Conservation (phyloP, 495 filamentous ascomycete genomes). For the Halenospora varia region DNA sequence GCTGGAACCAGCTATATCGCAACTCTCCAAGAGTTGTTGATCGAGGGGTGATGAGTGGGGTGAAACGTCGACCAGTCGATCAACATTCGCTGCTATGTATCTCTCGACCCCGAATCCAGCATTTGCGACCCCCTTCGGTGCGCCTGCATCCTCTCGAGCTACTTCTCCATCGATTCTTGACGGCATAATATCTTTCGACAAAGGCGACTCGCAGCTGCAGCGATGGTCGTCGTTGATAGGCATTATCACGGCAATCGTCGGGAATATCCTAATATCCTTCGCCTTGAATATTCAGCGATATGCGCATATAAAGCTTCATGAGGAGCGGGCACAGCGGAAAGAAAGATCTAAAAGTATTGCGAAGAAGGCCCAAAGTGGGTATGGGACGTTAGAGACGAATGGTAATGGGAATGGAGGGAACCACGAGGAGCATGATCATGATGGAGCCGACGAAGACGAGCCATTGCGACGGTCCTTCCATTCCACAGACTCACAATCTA, state of each 20-base stretch:
- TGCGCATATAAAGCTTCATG: constrained; percentile 75
- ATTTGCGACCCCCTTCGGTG: constrained; percentile 4
- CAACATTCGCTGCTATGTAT: constrained; percentile 21
- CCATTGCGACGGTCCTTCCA: constrained; percentile 43
- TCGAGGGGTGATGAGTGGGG: constrained; percentile 8
- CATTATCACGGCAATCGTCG: constrained; percentile 84
- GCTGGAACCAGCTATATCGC: not conserved
- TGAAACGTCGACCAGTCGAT: constrained; percentile 1
- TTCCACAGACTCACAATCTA: constrained; percentile 37
- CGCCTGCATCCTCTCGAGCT: not conserved
- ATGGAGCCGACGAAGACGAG: constrained; percentile 41
- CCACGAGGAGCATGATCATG: constrained; percentile 7
- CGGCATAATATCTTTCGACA: not conserved
- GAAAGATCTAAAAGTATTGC: constrained; percentile 20
- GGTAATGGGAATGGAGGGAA: constrained; percentile 29
- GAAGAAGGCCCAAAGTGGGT: constrained; percentile 31
- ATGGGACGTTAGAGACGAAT: constrained; percentile 33
- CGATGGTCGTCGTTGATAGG: constrained; percentile 93
- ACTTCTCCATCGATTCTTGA: not conserved
- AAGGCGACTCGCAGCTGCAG: constrained; percentile 45
- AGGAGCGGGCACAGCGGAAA: constrained; percentile 47
- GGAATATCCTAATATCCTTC: constrained; percentile 89
- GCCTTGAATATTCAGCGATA: constrained; percentile 97
- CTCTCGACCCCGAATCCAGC: constrained; percentile 7
- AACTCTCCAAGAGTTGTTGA: constrained; percentile 7